Percentiles rank a stretch among this genome's conserved stretches.
Evolutionary conservation across 495 filamentous ascomycete genomes (phyloP).

Genomic region (Talaromyces nanjingensis): DNA sequence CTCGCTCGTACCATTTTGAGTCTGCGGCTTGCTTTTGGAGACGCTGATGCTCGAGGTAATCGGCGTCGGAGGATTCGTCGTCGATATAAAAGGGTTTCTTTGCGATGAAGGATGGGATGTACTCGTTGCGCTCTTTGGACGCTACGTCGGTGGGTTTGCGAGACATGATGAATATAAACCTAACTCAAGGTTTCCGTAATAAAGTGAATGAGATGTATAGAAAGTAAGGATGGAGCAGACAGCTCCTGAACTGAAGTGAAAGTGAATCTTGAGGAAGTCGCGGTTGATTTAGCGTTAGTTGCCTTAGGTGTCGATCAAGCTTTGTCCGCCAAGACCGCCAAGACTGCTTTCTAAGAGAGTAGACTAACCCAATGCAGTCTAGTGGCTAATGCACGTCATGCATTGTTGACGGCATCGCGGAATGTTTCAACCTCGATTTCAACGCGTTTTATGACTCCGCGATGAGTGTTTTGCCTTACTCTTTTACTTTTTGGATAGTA

Average conservation of each 20-base stretch:
- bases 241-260: neutral
- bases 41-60: conserved; percentile 97
- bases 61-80: conserved; percentile 66
- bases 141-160: conserved; percentile 45
- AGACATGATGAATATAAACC: conserved; percentile 25
- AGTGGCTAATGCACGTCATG: conserved; percentile 12
- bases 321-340: neutral
- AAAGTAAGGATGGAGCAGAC: neutral
- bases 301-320: neutral
- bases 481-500: neutral
- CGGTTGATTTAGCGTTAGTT: neutral
- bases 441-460: neutral
- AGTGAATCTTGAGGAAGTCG: neutral
- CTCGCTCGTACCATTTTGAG: conserved; percentile 85
- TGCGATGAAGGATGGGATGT: conserved; percentile 96
- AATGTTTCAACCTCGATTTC: neutral
- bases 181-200: neutral
- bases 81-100: conserved; percentile 96
- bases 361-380: neutral
- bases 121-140: conserved; percentile 85
- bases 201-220: neutral
- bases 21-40: conserved; percentile 60
- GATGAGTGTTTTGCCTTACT: neutral
- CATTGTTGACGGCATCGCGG: neutral
- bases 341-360: no score